Evolutionary conservation across 2,329 filamentous ascomycete species (phyloP), one percentile per base, ranked within the genome.

Genomic region (Nothophoma quercina): DNA sequence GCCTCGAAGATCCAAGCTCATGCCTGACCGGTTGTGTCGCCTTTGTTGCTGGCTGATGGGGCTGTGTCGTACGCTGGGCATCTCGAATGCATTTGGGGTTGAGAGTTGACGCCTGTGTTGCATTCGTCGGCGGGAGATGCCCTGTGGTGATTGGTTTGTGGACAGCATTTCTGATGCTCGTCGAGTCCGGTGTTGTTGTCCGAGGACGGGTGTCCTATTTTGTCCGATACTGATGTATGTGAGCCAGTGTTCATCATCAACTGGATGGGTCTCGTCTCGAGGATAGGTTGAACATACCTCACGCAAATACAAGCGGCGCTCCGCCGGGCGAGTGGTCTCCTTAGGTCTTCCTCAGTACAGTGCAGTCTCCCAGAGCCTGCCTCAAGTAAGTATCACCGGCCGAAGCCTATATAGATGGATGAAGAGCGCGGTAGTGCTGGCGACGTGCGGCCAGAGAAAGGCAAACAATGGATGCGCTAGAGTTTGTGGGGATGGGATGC

Each of bases 31-130:
- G 78, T 96, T 90, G 73, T 69, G 68, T 65, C 70, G 68, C 64
- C 62, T 64, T 74, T 79, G 80, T 75, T 77, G 74, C 67, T 78
- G 80, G 76, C 84, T 82, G 70, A 78, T 77, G 73, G 87, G 84
- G 78, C 89, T 81, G 78, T 81, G 81, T 72, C 77, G 84, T 78
- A 87, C 85, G 83, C 87, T 89, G 73, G 85, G 84, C 69, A 86
- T 85, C 75, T 93, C 90, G 78, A 90, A 90, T 74, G 84, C 85
- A 76, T 84, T 85, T 61, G 90, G 90, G 71, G 90, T 93, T 70
- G 92, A 96, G 71, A 90, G 88, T 81, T 96, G 91, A 79, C 92
- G 89, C 76, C 90, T 85, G 79, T 96, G 91, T 78, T 86, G 83
- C 79, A 85, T 85, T 75, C 87, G 85, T 76, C 87, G 87, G 77